A percentile compares a stretch with the other conserved stretches of the same genome.
Conservation (phyloP, 805 yeast species). For the Pichia nakasei region DNA sequence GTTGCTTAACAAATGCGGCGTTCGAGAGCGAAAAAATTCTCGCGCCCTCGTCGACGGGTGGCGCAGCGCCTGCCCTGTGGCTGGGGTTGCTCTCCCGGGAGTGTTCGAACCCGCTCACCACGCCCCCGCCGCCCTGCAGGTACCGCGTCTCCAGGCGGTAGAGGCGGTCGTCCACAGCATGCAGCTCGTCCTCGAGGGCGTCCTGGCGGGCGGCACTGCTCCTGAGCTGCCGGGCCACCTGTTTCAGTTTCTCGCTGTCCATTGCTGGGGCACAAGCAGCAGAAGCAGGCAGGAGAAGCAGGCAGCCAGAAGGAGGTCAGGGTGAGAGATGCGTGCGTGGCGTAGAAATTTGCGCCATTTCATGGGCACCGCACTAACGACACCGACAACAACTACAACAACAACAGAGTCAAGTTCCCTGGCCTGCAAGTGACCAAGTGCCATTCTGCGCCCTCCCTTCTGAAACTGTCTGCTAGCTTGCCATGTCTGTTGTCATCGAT, state of each 20-base stretch:
- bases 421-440: too few species aligned
- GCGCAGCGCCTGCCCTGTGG: not conserved
- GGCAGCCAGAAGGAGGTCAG: too few species aligned
- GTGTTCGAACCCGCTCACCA: not conserved
- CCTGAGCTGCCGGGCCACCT: not conserved
- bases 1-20: constrained; percentile 4
- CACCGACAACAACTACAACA: too few species aligned
- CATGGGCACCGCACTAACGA: too few species aligned
- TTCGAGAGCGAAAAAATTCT: constrained; percentile 5
- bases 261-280: too few species aligned
- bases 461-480: not conserved
- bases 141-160: not conserved
- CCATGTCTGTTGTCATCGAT: constrained; percentile 55
- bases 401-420: too few species aligned
- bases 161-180: not conserved
- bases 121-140: not conserved
- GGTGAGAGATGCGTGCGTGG: too few species aligned
- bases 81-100: not conserved
- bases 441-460: not conserved
- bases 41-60: not conserved
- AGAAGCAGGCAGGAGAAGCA: too few species aligned
- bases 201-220: not conserved
- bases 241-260: not conserved
- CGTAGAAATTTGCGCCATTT: too few species aligned
- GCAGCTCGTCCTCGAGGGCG: not conserved